A percentile compares a stretch with the other conserved stretches of the same genome.
Evolutionary conservation across 2,329 filamentous ascomycete species (phyloP).

Genomic region (Scedosporium aurantiacum): DNA sequence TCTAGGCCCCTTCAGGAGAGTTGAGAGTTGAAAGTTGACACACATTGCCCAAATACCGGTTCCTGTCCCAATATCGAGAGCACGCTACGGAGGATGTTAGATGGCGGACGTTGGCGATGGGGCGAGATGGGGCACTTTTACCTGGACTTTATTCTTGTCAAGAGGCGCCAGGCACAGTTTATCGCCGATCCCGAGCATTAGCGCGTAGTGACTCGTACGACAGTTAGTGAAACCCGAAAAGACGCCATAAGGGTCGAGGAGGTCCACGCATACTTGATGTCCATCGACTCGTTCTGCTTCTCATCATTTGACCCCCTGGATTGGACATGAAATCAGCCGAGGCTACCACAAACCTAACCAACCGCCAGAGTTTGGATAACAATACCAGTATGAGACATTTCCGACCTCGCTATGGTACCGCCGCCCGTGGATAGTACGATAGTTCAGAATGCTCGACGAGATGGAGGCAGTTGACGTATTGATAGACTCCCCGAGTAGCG

Average conservation of each 20-base stretch:
- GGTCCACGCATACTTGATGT: background rate
- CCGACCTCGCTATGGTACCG: conserved; percentile 19
- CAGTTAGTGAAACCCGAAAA: background rate
- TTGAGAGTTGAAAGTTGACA: conserved; percentile 24
- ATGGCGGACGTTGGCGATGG: background rate
- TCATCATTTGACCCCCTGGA: conserved; percentile 15
- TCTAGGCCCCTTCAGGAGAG: background rate
- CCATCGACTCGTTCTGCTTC: conserved; percentile 13
- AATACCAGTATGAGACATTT: conserved; percentile 16
- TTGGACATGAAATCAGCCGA: background rate
- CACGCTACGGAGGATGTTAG: conserved; percentile 6
- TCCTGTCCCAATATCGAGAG: conserved; percentile 42
- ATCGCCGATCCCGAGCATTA: conserved; percentile 13
- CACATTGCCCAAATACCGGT: conserved; percentile 42
- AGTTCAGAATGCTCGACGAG: conserved; percentile 17
- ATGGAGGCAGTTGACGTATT: conserved; percentile 15
- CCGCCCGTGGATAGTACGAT: conserved; percentile 19
- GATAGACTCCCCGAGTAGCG: background rate
- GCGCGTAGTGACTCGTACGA: conserved; percentile 13
- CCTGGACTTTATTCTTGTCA: conserved; percentile 2
- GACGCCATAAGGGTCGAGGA: background rate
- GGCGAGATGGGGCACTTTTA: conserved; percentile 9
- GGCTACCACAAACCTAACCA: background rate
- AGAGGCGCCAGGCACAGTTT: conserved; percentile 16
- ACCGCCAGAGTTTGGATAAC: background rate